Conservation (phyloP, 192 early-diverging fungal species). For the Coemansia sp. region DNA sequence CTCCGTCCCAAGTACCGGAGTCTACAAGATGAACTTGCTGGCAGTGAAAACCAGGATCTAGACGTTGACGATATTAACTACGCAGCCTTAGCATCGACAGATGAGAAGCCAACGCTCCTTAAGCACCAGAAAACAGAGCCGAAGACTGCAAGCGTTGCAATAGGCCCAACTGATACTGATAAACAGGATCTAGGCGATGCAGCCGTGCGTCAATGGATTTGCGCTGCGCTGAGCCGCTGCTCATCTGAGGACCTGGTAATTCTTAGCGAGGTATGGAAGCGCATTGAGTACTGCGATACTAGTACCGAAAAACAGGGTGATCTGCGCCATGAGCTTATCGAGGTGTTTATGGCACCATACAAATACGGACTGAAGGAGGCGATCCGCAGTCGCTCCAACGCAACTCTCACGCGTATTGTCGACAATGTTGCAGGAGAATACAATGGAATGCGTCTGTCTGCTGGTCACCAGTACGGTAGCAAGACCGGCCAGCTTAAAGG, state of each 20-base stretch:
- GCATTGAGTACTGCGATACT: slow-evolving; percentile 42
- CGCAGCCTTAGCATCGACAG: background rate
- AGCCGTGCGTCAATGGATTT: slow-evolving; percentile 36
- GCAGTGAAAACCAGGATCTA: slow-evolving; percentile 18
- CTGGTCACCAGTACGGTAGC: slow-evolving; percentile 13
- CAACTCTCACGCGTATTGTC: slow-evolving; percentile 46
- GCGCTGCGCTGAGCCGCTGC: slow-evolving; percentile 23
- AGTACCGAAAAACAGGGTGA: slow-evolving; percentile 23
- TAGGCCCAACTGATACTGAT: slow-evolving; percentile 19
- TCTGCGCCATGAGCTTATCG: slow-evolving; percentile 44
- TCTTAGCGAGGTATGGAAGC: slow-evolving; percentile 52
- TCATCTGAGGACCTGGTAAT: slow-evolving; percentile 51
- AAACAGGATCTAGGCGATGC: slow-evolving; percentile 16
- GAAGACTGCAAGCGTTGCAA: slow-evolving; percentile 8
- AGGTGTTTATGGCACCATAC: slow-evolving; percentile 33
- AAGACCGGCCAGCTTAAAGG: slow-evolving; percentile 6
- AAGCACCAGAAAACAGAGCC: slow-evolving; percentile 9
- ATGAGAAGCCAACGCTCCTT: background rate
- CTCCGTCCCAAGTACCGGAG: slow-evolving; percentile 24
- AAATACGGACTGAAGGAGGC: slow-evolving; percentile 48
- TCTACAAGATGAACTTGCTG: slow-evolving; percentile 45
- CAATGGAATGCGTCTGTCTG: slow-evolving; percentile 2
- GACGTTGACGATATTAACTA: slow-evolving; percentile 30
- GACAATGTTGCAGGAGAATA: slow-evolving; percentile 50
- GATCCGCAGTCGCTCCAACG: slow-evolving; percentile 41